These are phyloP conservation scores for Porphyrellus cyaneotinctus DNA, from an alignment of 768 basidiomycete genomes.

Conservation along the genomic window DNA sequence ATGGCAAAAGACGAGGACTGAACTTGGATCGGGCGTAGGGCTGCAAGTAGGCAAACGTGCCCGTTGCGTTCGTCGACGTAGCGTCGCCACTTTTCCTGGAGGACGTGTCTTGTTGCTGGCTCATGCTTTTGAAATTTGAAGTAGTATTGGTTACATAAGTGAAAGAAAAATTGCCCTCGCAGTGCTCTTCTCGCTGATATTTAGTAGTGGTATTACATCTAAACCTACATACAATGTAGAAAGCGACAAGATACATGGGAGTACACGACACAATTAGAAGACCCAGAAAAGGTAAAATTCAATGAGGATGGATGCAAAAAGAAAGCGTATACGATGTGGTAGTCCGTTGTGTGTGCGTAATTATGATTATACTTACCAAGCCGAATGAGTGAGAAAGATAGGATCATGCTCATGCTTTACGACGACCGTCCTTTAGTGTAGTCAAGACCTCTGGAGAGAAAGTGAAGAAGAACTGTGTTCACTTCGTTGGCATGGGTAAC, in stretches of 20 bases:
- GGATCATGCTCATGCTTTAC: neutral
- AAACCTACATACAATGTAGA: conserved; percentile 12
- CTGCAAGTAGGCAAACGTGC: conserved; percentile 24
- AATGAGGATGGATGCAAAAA: conserved; percentile 2
- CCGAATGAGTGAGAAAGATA: too few relatives aligned
- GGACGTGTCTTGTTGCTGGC: neutral
- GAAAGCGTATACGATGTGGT: conserved; percentile 5
- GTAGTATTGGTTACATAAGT: too few relatives aligned
- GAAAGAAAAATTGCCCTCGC: too few relatives aligned
- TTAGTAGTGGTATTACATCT: neutral
- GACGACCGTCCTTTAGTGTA: neutral
- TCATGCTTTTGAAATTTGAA: conserved; percentile 2
- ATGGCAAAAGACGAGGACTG: conserved; percentile 10
- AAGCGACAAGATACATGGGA: conserved; percentile 11
- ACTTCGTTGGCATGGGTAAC: conserved; percentile 32
- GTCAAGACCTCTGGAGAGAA: conserved; percentile 18
- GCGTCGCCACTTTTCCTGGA: neutral
- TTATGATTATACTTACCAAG: too few relatives aligned
- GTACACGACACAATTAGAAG: neutral
- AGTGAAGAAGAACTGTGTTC: conserved; percentile 25
- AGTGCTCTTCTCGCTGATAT: too few relatives aligned
- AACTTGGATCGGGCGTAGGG: conserved; percentile 32
- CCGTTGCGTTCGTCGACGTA: conserved; percentile 17
- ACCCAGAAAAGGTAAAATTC: neutral
- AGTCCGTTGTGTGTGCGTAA: neutral